Evolutionary conservation across 306 rosid genomes (phyloP).

Genomic region (Gillenia trifoliata): DNA sequence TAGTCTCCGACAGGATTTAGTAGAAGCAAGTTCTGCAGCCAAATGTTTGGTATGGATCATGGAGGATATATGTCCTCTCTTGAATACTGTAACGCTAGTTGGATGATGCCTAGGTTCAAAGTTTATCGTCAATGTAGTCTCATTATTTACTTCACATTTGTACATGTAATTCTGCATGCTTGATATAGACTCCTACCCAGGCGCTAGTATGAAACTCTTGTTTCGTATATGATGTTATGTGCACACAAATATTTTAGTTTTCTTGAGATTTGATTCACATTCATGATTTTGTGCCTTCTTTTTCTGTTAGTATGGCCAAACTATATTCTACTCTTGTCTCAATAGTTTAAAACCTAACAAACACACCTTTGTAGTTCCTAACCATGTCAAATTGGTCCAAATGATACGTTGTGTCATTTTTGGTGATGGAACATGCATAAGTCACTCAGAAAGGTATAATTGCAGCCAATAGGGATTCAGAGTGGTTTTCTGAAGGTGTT

Average conservation of each 20-base stretch:
- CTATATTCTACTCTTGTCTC: not conserved
- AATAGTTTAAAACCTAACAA: not conserved
- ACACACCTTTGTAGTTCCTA: not conserved
- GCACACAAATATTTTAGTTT: not conserved
- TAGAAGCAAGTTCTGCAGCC: conserved; percentile 37
- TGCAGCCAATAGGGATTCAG: not conserved
- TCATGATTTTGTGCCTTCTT: not conserved
- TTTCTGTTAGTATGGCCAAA: not conserved
- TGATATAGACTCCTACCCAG: not conserved
- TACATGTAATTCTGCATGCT: not conserved
- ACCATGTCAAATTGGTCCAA: not conserved
- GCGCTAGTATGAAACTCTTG: not conserved
- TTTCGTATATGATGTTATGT: not conserved
- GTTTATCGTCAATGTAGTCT: not conserved
- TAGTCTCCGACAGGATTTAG: conserved; percentile 38
- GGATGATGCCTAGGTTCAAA: not conserved
- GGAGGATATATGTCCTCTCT: not conserved
- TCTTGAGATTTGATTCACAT: not conserved
- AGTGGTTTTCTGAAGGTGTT: not conserved
- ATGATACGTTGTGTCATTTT: not conserved
- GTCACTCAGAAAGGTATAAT: not conserved
- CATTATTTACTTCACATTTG: not conserved
- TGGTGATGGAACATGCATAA: not conserved
- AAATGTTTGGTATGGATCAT: conserved; percentile 49
- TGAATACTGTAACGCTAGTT: not conserved